Evolutionary conservation across 2,329 filamentous ascomycete species (phyloP).

Genomic region (Cladobotryum protrusum): DNA sequence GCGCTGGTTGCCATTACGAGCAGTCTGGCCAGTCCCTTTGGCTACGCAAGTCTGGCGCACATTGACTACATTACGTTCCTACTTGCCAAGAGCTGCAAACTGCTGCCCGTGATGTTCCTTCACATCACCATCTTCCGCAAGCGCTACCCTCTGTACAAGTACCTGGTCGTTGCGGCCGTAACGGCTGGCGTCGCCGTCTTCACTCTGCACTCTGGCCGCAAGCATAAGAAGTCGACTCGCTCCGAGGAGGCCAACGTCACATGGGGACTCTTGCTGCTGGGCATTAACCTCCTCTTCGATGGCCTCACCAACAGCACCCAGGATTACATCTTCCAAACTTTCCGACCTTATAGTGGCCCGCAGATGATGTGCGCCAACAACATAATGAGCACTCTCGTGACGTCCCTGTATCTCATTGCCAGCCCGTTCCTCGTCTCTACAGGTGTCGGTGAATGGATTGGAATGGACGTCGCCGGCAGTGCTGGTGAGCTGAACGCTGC

Average conservation of each 20-base stretch:
- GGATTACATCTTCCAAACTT: slow-evolving; percentile 82
- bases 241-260: slow-evolving; percentile 53
- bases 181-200: slow-evolving; percentile 92
- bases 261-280: slow-evolving; percentile 78
- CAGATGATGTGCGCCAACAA: slow-evolving; percentile 99
- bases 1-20: slow-evolving; percentile 80
- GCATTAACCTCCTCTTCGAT: slow-evolving; percentile 89
- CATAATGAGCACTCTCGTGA: slow-evolving; percentile 74
- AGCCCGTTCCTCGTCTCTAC: slow-evolving; percentile 74
- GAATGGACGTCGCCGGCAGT: slow-evolving; percentile 57
- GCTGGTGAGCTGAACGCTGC: slow-evolving; percentile 77
- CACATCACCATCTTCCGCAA: slow-evolving; percentile 88
- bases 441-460: slow-evolving; percentile 56
- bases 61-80: slow-evolving; percentile 98
- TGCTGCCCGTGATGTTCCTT: slow-evolving; percentile 96
- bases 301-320: slow-evolving; percentile 95
- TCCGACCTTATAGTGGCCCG: slow-evolving; percentile 76
- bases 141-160: slow-evolving; percentile 92
- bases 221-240: slow-evolving; percentile 40
- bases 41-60: slow-evolving; percentile 84
- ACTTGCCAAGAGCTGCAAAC: slow-evolving; percentile 95
- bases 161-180: slow-evolving; percentile 84
- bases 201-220: slow-evolving; percentile 71
- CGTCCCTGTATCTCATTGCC: slow-evolving; percentile 66
- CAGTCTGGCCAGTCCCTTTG: slow-evolving; percentile 88